These are phyloP conservation scores for Hypomyces perniciosus DNA, from an alignment of 2,329 filamentous ascomycete genomes.

Conservation along the genomic window DNA sequence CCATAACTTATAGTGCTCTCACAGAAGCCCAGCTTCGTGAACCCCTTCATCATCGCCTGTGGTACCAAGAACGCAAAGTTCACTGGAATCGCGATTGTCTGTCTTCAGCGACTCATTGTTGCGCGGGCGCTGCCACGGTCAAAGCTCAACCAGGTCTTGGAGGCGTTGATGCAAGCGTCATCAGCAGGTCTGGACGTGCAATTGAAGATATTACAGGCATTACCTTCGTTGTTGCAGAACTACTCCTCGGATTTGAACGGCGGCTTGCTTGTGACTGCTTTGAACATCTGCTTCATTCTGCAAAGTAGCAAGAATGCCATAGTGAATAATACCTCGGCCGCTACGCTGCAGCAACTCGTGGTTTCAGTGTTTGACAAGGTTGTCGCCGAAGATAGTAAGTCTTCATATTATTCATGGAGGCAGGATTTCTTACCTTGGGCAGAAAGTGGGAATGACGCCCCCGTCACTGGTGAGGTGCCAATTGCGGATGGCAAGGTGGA, in stretches of 20 bases:
- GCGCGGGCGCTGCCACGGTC: slow-evolving; percentile 71
- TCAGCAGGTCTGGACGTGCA: slow-evolving; percentile 82
- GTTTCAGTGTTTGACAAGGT: slow-evolving; percentile 93
- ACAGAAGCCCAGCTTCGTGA: slow-evolving; percentile 75
- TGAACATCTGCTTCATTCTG: slow-evolving; percentile 88
- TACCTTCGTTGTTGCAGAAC: slow-evolving; percentile 85
- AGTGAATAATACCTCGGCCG: slow-evolving; percentile 91
- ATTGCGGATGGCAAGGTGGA: slow-evolving; percentile 58
- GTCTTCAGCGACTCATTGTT: slow-evolving; percentile 82
- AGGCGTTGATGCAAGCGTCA: slow-evolving; percentile 80
- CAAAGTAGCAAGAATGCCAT: slow-evolving; percentile 89
- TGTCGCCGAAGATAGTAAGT: slow-evolving; percentile 68
- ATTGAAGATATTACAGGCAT: slow-evolving; percentile 87
- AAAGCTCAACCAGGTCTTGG: slow-evolving; percentile 77
- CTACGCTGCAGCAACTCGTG: slow-evolving; percentile 91
- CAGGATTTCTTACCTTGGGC: slow-evolving; percentile 14
- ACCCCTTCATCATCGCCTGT: slow-evolving; percentile 91
- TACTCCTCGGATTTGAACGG: slow-evolving; percentile 77
- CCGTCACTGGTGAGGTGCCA: slow-evolving; percentile 61
- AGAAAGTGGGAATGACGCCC: slow-evolving; percentile 45
- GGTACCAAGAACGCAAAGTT: slow-evolving; percentile 86
- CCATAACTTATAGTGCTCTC: slow-evolving; percentile 60
- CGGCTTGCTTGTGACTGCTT: slow-evolving; percentile 69
- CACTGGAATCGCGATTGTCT: slow-evolving; percentile 78
- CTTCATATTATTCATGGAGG: neutral